These are phyloP conservation scores for Botrytis pseudocinerea DNA, from an alignment of 2,329 filamentous ascomycete genomes.

Conservation along the genomic window DNA sequence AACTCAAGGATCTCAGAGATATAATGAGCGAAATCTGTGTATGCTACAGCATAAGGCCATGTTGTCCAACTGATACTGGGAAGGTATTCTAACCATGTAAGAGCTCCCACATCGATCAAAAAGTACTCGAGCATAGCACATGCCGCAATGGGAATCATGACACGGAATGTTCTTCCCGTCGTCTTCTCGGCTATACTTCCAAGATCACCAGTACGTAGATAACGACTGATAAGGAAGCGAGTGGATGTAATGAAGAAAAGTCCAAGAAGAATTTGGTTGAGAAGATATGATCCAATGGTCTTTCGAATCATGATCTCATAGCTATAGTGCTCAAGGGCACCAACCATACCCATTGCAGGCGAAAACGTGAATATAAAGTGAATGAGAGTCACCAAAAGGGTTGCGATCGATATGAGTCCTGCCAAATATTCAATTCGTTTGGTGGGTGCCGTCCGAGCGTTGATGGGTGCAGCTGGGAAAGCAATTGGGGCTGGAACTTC, in stretches of 20 bases:
- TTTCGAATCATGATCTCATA: conserved; percentile 46
- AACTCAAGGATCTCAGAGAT: conserved; percentile 48
- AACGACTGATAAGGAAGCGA: conserved; percentile 47
- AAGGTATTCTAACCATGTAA: conserved; percentile 47
- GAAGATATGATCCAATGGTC: conserved; percentile 46
- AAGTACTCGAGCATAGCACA: conserved; percentile 50
- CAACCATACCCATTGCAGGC: conserved; percentile 44
- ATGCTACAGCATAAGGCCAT: conserved; percentile 48
- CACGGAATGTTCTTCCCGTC: conserved; percentile 47
- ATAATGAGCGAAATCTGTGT: conserved; percentile 46
- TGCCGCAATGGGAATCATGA: conserved; percentile 47
- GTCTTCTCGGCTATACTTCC: conserved; percentile 47
- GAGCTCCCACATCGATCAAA: conserved; percentile 47
- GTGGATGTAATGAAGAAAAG: conserved; percentile 52
- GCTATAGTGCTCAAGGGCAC: conserved; percentile 41
- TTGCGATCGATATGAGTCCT: conserved; percentile 47
- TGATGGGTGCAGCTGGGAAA: background rate
- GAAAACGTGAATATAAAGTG: conserved; percentile 49
- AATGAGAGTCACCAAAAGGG: conserved; percentile 47
- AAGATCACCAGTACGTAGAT: conserved; percentile 47
- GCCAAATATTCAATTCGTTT: conserved; percentile 49
- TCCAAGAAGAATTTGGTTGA: conserved; percentile 50
- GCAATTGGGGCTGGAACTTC: conserved; percentile 6
- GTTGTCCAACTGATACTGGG: conserved; percentile 50
- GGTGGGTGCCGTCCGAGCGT: conserved; percentile 4